A percentile compares a stretch with the other conserved stretches of the same genome.
These are phyloP conservation scores for Apophysomyces trapeziformis DNA, from an alignment of 371 early-diverging fungal genomes.

Conservation along the genomic window DNA sequence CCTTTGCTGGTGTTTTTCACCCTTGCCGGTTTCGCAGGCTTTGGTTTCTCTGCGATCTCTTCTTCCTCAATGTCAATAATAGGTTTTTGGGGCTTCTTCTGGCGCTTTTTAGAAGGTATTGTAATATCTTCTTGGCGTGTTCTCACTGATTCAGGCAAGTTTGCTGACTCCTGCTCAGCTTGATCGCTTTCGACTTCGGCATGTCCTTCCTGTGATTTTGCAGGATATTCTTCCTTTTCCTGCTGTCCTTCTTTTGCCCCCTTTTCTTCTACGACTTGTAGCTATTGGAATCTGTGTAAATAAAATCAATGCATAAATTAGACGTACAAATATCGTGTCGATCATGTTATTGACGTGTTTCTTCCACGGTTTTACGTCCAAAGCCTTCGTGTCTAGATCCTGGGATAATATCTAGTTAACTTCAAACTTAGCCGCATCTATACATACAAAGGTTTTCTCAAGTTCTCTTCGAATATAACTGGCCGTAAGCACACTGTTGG, in stretches of 20 bases:
- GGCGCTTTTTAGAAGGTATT: too few relatives aligned
- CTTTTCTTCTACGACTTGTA: constrained; percentile 12
- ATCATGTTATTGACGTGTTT: constrained; percentile 24
- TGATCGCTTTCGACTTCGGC: too few relatives aligned
- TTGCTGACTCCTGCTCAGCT: too few relatives aligned
- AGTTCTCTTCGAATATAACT: constrained; percentile 7
- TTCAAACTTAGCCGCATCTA: background rate
- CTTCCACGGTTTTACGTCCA: constrained; percentile 36
- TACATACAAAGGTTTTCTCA: constrained; percentile 4
- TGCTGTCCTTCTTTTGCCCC: constrained; percentile 14
- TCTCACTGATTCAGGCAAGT: too few relatives aligned
- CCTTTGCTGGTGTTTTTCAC: too few relatives aligned
- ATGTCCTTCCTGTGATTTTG: too few relatives aligned
- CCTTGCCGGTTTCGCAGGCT: too few relatives aligned
- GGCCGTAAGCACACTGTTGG: constrained; percentile 12
- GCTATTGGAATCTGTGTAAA: background rate
- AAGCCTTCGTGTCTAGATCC: constrained; percentile 26
- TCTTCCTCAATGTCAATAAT: too few relatives aligned
- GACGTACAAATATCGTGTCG: constrained; percentile 28
- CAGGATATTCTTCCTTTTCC: constrained; percentile 8
- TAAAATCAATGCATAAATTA: background rate
- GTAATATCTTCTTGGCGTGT: too few relatives aligned
- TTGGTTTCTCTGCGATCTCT: too few relatives aligned
- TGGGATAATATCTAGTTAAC: background rate
- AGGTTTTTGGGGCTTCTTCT: too few relatives aligned